These are phyloP conservation scores for Kwoniella pini DNA, from an alignment of 768 basidiomycete species.

Conservation along the genomic window DNA sequence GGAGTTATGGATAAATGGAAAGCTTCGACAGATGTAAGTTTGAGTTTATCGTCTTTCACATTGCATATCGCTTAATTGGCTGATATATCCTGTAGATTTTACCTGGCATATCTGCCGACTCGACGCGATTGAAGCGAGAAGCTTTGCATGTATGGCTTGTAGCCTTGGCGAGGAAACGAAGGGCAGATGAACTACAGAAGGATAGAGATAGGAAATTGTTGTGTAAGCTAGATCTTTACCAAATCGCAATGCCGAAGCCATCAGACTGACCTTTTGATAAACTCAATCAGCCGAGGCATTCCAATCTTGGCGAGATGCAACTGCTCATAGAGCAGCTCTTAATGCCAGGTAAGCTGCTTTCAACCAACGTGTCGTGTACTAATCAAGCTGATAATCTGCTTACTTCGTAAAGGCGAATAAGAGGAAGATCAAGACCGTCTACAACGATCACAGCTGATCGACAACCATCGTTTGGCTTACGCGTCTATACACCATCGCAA, in stretches of 20 bases:
- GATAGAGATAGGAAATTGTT: conserved; percentile 15
- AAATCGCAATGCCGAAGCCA: not conserved
- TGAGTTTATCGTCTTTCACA: not conserved
- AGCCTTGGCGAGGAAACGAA: conserved; percentile 7
- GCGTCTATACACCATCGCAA: not conserved
- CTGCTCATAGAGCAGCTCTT: conserved; percentile 8
- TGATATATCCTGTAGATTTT: too few relatives aligned
- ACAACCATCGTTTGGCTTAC: not conserved
- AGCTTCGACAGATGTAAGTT: conserved; percentile 18
- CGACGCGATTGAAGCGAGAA: conserved; percentile 10
- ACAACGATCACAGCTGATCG: not conserved
- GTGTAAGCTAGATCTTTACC: conserved; percentile 3
- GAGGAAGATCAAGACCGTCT: conserved; percentile 23
- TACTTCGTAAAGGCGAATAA: not conserved
- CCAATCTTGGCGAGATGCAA: conserved; percentile 23
- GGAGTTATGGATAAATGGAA: conserved; percentile 46
- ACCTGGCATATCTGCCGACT: conserved; percentile 18
- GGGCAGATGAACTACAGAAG: conserved; percentile 3
- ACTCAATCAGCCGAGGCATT: conserved; percentile 19
- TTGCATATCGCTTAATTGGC: not conserved
- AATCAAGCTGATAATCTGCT: not conserved
- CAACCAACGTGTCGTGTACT: not conserved
- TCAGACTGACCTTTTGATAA: conserved; percentile 7
- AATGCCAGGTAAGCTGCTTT: conserved; percentile 15
- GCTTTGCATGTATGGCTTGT: conserved; percentile 1